Evolutionary conservation across 176 grass and related monocot genomes (phyloP), one percentile per base, ranked within the genome.

Genomic region (Pontederia paniculata): DNA sequence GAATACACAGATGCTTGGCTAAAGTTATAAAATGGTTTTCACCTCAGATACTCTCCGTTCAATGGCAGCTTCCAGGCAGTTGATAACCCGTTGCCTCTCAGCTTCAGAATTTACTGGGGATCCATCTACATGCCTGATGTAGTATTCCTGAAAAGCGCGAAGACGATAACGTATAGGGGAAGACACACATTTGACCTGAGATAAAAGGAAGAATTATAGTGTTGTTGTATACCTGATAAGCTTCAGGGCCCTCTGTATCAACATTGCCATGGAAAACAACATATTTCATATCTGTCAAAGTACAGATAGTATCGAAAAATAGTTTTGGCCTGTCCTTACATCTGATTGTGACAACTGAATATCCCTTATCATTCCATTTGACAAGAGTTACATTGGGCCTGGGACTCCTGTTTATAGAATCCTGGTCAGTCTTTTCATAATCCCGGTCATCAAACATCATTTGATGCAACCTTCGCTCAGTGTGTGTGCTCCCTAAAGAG

Each of bases 61-160:
- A 13, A 69, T 46, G 15, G 66, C 66, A 22, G 66, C 66, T 52
- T 56, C 66, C 21, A 69, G 51, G 6, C 66, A 69, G 17, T 44
- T 28, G 45, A 69, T 69, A 11, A 69, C n/a, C 8, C 13, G 42
- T 10, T 9, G 50, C 15, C 20, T 28, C 13, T 69, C 52, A 13
- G 11, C 37, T 9, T 69, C 66, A 21, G 51, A 45, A 0, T 13
- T 46, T 55, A 69, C 16, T 4, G 66, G 66, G 49, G 21, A 17
- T 10, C 66, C 66, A 55, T 69, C 42, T 2, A 46, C 52, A 69
- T 69, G 51, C 45, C 66, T 54, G 1, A 69, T 69, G 42, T 69
- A 69, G 31, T 69, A 69, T 55, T 69, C 66, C 66, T 69, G 19
- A 18, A 67, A 56, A 31, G 25, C 1, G 25, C 25, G 5, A 31